Base-by-base conservation (phyloP, 495 filamentous ascomycete species). In the Talaromyces adpressus region DNA sequence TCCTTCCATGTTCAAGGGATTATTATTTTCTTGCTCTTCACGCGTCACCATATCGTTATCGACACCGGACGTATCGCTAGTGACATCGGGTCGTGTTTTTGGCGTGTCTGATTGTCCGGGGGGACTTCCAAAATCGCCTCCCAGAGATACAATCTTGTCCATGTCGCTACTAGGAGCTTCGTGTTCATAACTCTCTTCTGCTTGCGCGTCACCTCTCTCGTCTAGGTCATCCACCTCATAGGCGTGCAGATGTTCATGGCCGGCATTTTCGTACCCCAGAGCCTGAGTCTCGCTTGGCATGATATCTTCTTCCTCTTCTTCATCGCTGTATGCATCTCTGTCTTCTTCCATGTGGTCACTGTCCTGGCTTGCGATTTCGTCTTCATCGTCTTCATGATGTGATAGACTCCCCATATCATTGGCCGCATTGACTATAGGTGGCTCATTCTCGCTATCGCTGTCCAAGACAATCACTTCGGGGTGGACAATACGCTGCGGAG, bases 391-490 rank as follows among this genome's bases (percentile, higher is more conserved):
- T 41, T 34, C 47, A 65, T 59, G 20, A 25, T 51, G 4, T 29
- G 59, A 69, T 18, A 20, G 3, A 18, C 6, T 18, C 18, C 45
- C n/a, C 22, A 6, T 22, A 9, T 49, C 6, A 49, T 49, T 22
- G 45, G 49, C 53, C 36, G 61, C 11, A 11, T 18, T 52, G 23
- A 14, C 6, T 30, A 69, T 58, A 25, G 67, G 63, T 45, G 65
- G 61, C 53, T 80, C 78, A 45, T 78, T 75, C 30, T 79, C 75
- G 60, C 74, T 79, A 53, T 80, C 77, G 65, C 75, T 77, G 51
- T 80, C 79, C 25, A 79, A 51, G 6, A 76, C 71, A 62, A 78
- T 80, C 45, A 79, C 68, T 68, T 75, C 79, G 8, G 68, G 70
- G 9, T 70, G 68, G 4, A 65, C 60, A 3, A 27, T 67, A 25